These are phyloP conservation scores for Nicotiana rustica DNA, from an alignment of 305 asterid species.

Conservation along the genomic window DNA sequence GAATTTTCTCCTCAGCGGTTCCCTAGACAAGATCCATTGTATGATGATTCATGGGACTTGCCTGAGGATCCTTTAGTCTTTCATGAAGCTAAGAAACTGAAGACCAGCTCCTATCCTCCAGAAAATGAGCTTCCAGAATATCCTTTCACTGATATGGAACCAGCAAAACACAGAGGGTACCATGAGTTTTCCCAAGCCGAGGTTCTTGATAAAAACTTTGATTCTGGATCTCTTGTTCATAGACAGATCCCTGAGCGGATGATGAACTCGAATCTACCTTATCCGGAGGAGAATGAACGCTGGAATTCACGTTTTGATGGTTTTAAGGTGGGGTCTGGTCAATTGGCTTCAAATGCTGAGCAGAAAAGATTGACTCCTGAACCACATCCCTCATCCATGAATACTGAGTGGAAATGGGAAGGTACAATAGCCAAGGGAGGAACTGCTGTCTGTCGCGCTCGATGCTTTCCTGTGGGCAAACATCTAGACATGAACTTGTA, in stretches of 20 bases:
- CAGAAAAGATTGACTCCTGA: conserved; percentile 59
- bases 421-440: conserved; percentile 94
- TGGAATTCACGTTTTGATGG: conserved; percentile 62
- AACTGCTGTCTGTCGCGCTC: conserved; percentile 83
- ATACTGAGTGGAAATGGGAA: conserved; percentile 96
- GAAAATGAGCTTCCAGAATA: conserved; percentile 81
- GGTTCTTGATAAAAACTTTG: conserved; percentile 54
- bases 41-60: conserved; percentile 88
- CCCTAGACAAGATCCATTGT: conserved; percentile 55
- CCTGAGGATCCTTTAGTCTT: conserved; percentile 78
- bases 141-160: conserved; percentile 76
- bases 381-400: conserved; percentile 54
- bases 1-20: conserved; percentile 65
- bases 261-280: conserved; percentile 48
- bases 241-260: conserved; percentile 54
- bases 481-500: conserved; percentile 80
- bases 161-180: conserved; percentile 50
- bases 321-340: conserved; percentile 53
- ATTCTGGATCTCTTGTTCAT: conserved; percentile 61
- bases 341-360: conserved; percentile 52
- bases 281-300: conserved; percentile 55
- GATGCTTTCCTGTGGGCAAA: conserved; percentile 97
- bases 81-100: conserved; percentile 73
- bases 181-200: conserved; percentile 52
- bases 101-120: conserved; percentile 50